Base-by-base conservation (phyloP, 164 flowering plant species). In the Aristolochia fimbriata region DNA sequence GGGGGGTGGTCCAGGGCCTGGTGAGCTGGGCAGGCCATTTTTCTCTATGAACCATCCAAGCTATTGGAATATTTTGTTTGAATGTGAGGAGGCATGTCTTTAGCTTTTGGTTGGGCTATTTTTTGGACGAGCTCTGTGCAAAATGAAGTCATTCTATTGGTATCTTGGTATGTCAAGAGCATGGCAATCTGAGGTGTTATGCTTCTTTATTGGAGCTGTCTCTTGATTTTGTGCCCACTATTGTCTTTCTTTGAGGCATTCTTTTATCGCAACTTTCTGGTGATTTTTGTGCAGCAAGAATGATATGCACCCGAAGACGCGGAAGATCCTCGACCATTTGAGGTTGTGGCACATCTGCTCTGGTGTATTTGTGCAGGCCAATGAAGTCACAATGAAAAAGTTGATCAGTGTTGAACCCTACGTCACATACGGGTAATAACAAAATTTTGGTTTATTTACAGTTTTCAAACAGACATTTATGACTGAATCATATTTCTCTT, bases 361-460 rank as follows among this genome's bases (percentile, higher is more conserved):
- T 71, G 97, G 85, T 25, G 83, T 86, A 54, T 92, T 92, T 65
- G 70, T 82, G 47, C 82, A 75, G 71, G 89, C 83, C 54, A 86
- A 63, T 61, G 81, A 81, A 31, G 70, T 73, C 21, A 66, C 73
- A 0, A 53, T 84, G 70, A 80, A 80, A 51, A 72, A 76, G 84
- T 67, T 92, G 68, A 76, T 62, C 23, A 78, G 62, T 69, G 86
- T 85, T 74, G 87, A 92, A 73, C 96, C 98, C 21, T 87, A 71
- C 51, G 75, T 88, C 14, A 82, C 98, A 27, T 88, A 85, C 63
- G 98, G 98, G 98, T 92, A 81, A 48, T 57, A 20, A 27, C 62
- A 47, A 46, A 15, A 19, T 17, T 37, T 20, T 17, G 24, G 48
- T 27, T 2, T 5, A 27, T 27, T 27, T 27, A 27, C 30, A 2